phyloP scores from a whole-genome alignment of 768 basidiomycete species.

The Rhizopogon sp. region DNA sequence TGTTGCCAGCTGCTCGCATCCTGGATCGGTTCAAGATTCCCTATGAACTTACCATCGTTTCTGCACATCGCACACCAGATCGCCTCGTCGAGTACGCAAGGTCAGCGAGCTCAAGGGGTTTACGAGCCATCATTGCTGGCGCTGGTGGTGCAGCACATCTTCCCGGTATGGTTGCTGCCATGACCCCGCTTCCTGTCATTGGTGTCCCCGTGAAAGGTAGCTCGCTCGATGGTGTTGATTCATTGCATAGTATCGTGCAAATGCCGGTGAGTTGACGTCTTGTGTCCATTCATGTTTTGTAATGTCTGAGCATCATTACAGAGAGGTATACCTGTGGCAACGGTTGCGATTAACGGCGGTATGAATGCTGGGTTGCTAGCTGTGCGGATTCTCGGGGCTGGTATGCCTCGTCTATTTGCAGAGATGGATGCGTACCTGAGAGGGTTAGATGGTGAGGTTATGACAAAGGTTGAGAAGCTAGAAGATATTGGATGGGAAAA shows the following conservation, averaged over 20 bases:
- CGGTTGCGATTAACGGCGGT: constrained; percentile 94
- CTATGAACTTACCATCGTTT: constrained; percentile 93
- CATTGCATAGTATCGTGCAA: constrained; percentile 96
- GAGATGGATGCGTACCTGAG: constrained; percentile 75
- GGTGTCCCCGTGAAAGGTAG: constrained; percentile 98
- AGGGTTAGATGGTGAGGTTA: constrained; percentile 66
- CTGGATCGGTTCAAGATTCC: constrained; percentile 80
- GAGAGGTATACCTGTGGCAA: constrained; percentile 96
- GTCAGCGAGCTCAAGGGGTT: constrained; percentile 60
- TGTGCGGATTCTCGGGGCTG: constrained; percentile 79
- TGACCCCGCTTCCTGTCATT: constrained; percentile 89
- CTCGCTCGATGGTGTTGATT: constrained; percentile 91
- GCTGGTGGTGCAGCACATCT: constrained; percentile 99
- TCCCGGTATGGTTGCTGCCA: constrained; percentile 96
- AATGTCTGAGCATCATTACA: constrained; percentile 23
- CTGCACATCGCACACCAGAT: constrained; percentile 92
- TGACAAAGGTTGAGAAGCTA: constrained; percentile 73
- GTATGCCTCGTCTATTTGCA: constrained; percentile 57
- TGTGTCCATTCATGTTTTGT: not conserved
- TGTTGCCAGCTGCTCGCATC: constrained; percentile 84
- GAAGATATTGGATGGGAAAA: constrained; percentile 82
- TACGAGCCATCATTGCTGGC: constrained; percentile 83
- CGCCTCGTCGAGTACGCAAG: constrained; percentile 80
- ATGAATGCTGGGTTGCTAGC: constrained; percentile 92
- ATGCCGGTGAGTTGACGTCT: constrained; percentile 78